Evolutionary conservation across 2,329 filamentous ascomycete genomes (phyloP), one percentile per base, ranked within the genome.

Genomic region (Shiraia sp.): DNA sequence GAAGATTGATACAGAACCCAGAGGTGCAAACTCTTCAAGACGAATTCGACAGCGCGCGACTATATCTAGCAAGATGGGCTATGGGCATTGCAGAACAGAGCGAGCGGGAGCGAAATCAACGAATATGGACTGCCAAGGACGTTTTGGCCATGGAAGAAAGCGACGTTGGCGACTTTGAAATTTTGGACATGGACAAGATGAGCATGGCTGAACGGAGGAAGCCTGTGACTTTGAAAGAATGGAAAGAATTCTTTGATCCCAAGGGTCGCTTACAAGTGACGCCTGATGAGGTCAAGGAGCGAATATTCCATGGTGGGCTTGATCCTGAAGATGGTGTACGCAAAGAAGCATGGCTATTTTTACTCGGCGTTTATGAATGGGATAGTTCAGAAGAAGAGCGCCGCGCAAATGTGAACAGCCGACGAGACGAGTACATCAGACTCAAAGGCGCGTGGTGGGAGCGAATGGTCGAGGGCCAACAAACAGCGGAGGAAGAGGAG

Each of bases 11-110:
- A 68, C 85, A 83, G 63, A 96, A 95, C 53, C 91, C 91, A 0
- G 91, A 99, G 62, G 90, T 99, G 0, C 91, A 96, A 73, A 96
- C 88, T 0, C 70, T 99, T 15, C 91, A 96, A 64, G 91, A 97
- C 46, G 95, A 99, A 65, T 99, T 96, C 58, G 95, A 99, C 74
- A 96, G 90, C 59, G 93, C 95, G 3, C 82, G 93, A 51, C 79
- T 99, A 45, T 99, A 99, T 64, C 78, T 99, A 27, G 93, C 93
- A 15, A 80, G 93, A 50, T 99, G 93, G 93, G 93, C 93, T 2
- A 97, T 99, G 93, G 90, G 90, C 6, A 96, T 99, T 51, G 91
- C 93, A 0, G 95, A 99, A 68, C 93, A 99, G 73, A 92, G 91
- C 59, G 93, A 99, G 63, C 79, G 84, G 27, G 93, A 99, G 58